A percentile compares a stretch with the other conserved stretches of the same genome.
Conservation (phyloP, 345 rosid species). For the Citrus inodora region DNA sequence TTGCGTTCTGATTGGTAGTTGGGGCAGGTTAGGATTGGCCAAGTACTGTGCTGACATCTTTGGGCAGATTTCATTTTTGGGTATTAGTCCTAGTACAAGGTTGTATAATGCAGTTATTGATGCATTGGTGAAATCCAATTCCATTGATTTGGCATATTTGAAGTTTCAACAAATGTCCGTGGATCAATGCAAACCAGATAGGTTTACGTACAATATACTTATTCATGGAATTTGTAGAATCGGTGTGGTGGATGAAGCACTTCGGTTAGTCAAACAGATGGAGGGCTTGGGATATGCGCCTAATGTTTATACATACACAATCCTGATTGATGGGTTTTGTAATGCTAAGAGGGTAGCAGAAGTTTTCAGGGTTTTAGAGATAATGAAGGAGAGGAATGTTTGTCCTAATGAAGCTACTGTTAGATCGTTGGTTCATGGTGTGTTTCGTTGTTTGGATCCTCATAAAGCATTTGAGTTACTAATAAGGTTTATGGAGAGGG, state of each 20-base stretch:
- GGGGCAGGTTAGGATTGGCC: constrained; percentile 89
- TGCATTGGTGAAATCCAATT: constrained; percentile 76
- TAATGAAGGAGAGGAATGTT: constrained; percentile 56
- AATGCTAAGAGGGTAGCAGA: constrained; percentile 68
- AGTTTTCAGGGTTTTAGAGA: constrained; percentile 52
- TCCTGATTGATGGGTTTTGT: constrained; percentile 77
- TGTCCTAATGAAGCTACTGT: constrained; percentile 75
- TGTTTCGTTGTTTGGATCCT: constrained; percentile 49
- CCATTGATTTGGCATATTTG: constrained; percentile 84
- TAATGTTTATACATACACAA: constrained; percentile 76
- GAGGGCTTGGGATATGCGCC: constrained; percentile 57
- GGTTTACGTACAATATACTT: constrained; percentile 87
- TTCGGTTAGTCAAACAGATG: constrained; percentile 85
- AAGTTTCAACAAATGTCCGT: constrained; percentile 86
- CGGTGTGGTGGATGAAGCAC: constrained; percentile 81
- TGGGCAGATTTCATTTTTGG: constrained; percentile 77
- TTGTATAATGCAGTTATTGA: constrained; percentile 80
- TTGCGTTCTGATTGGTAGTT: constrained; percentile 73
- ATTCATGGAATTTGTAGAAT: constrained; percentile 82
- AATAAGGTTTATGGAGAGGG: constrained; percentile 47
- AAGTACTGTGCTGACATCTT: constrained; percentile 79
- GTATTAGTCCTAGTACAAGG: constrained; percentile 70
- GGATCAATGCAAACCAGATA: constrained; percentile 76
- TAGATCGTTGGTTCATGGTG: constrained; percentile 75
- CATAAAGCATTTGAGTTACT: constrained; percentile 54